Conservation (phyloP, 2,329 filamentous ascomycete species). For the Fusarium equiseti region DNA sequence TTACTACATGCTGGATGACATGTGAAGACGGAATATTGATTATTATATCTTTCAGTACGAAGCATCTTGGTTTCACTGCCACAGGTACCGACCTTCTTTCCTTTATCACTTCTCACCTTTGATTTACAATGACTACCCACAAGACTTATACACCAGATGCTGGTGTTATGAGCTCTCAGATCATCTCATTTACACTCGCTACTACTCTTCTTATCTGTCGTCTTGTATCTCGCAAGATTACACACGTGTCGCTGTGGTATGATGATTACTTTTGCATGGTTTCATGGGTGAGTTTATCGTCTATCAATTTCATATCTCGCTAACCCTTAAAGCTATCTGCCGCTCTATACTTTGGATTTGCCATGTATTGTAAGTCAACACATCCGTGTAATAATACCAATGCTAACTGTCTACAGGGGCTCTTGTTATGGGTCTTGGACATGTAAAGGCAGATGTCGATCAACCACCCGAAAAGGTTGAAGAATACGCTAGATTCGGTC, state of each 20-base stretch:
- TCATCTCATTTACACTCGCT: conserved; percentile 28
- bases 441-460: conserved; percentile 20
- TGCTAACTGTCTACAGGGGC: conserved; percentile 22
- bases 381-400: no score
- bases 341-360: conserved; percentile 27
- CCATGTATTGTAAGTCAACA: conserved; percentile 25
- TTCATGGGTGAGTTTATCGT: conserved; percentile 25
- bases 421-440: conserved; percentile 23
- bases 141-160: conserved; percentile 20
- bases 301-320: neutral
- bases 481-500: conserved; percentile 30
- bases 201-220: conserved; percentile 20
- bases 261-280: conserved; percentile 27
- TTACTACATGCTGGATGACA: neutral
- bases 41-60: neutral
- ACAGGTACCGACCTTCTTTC: no score
- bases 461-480: conserved; percentile 16
- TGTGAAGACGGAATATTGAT: neutral
- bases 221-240: conserved; percentile 28
- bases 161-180: conserved; percentile 24
- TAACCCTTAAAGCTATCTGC: neutral
- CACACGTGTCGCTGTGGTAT: conserved; percentile 25
- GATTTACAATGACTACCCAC: neutral
- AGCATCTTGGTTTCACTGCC: neutral
- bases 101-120: neutral